Evolutionary conservation across 2,329 filamentous ascomycete genomes (phyloP).

Genomic region (Raffaelea arxii): DNA sequence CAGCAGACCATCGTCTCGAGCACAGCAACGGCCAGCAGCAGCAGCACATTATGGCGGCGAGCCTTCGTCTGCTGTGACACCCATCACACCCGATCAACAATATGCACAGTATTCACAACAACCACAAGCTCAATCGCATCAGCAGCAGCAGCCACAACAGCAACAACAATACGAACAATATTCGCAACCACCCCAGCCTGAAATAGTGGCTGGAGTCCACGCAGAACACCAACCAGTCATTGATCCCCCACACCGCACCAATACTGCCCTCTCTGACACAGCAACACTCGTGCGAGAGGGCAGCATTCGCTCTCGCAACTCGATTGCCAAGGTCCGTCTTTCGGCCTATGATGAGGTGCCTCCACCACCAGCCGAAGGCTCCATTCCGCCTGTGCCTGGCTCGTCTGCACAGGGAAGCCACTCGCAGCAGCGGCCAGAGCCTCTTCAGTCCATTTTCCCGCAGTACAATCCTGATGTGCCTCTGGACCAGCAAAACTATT

Average conservation of each 20-base stretch:
- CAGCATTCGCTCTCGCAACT: constrained; percentile 42
- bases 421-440: constrained; percentile 18
- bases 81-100: too few relatives aligned
- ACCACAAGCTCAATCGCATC: too few relatives aligned
- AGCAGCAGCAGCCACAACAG: too few relatives aligned
- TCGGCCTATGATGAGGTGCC: constrained; percentile 15
- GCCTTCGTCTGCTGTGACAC: not conserved
- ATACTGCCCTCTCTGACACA: constrained; percentile 41
- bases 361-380: constrained; percentile 1
- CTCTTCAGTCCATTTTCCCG: constrained; percentile 66
- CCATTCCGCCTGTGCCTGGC: not conserved
- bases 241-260: constrained; percentile 34
- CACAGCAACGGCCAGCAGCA: constrained; percentile 27
- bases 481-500: constrained; percentile 60
- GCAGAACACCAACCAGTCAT: too few relatives aligned
- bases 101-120: too few relatives aligned
- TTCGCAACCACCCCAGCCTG: too few relatives aligned
- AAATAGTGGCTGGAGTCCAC: too few relatives aligned
- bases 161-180: too few relatives aligned
- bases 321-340: constrained; percentile 46
- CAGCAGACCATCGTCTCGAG: constrained; percentile 33
- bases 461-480: constrained; percentile 59
- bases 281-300: constrained; percentile 38
- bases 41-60: not conserved
- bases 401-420: not conserved